These are phyloP conservation scores for Lodderomyces metapsilosis DNA, from an alignment of 1,139 yeast species.

Conservation along the genomic window DNA sequence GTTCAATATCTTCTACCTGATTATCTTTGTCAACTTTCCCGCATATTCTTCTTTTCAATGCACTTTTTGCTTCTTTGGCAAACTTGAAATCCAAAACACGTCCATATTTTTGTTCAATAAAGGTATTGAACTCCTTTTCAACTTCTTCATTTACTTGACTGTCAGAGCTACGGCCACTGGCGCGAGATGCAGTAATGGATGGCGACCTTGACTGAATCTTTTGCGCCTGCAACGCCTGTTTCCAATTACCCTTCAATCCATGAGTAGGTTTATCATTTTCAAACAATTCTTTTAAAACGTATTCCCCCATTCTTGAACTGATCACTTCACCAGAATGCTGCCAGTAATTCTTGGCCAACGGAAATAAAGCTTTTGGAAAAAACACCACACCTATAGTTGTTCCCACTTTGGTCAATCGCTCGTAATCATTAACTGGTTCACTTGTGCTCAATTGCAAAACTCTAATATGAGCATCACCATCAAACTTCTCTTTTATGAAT, in stretches of 20 bases:
- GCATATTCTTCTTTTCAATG: conserved; percentile 74
- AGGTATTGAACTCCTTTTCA: conserved; percentile 60
- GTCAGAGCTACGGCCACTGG: conserved; percentile 7
- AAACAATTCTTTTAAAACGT: conserved; percentile 64
- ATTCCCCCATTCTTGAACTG: conserved; percentile 86
- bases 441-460: conserved; percentile 80
- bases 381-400: conserved; percentile 76
- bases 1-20: conserved; percentile 30
- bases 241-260: conserved; percentile 18
- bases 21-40: conserved; percentile 56
- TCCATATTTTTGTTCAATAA: conserved; percentile 87
- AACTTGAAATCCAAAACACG: conserved; percentile 78
- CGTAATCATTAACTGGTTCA: conserved; percentile 59
- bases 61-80: conserved; percentile 70
- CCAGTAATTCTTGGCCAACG: conserved; percentile 85
- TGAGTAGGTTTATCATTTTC: conserved; percentile 19
- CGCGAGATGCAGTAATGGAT: conserved; percentile 27
- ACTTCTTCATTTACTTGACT: conserved; percentile 28
- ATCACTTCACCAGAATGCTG: conserved; percentile 96
- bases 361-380: conserved; percentile 55
- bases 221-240: conserved; percentile 40
- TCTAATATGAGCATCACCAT: conserved; percentile 43
- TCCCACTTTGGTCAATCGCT: conserved; percentile 57
- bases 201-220: conserved; percentile 36
- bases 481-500: conserved; percentile 50